phyloP scores from a whole-genome alignment of 176 grass and related monocot genomes.

The Paspalum vaginatum region DNA sequence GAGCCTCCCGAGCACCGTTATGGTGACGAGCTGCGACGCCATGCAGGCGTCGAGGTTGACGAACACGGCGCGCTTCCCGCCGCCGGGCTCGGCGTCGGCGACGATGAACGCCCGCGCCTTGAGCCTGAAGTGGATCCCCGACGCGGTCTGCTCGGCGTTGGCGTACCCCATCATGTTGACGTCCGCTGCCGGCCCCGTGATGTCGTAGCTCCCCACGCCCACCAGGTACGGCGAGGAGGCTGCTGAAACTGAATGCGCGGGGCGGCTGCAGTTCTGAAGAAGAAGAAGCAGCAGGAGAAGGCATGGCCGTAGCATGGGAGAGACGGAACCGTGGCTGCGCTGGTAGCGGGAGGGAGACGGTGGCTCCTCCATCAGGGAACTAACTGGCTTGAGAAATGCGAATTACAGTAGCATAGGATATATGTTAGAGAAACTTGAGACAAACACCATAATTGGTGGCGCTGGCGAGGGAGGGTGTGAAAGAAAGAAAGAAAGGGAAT shows the following conservation, averaged over 20 bases:
- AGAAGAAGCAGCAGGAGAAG: conserved; percentile 53
- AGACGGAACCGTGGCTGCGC: neutral
- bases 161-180: conserved; percentile 99
- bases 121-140: conserved; percentile 93
- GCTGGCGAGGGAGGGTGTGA: neutral
- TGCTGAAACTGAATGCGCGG: conserved; percentile 30
- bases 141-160: conserved; percentile 67
- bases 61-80: conserved; percentile 77
- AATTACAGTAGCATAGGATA: neutral
- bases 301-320: conserved; percentile 37
- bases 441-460: neutral
- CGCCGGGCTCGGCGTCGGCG: conserved; percentile 48
- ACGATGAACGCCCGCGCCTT: conserved; percentile 91
- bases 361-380: conserved; percentile 50
- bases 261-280: conserved; percentile 41
- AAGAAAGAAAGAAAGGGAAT: neutral
- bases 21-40: conserved; percentile 86
- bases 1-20: conserved; percentile 86
- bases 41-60: conserved; percentile 98
- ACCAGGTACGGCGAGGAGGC: conserved; percentile 61
- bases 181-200: conserved; percentile 93
- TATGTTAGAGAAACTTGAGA: neutral
- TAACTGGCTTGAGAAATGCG: neutral
- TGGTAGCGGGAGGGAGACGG: conserved; percentile 25
- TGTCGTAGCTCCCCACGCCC: conserved; percentile 88